Base-by-base conservation (phyloP, 495 filamentous ascomycete genomes). In the Penicilliopsis zonata region DNA sequence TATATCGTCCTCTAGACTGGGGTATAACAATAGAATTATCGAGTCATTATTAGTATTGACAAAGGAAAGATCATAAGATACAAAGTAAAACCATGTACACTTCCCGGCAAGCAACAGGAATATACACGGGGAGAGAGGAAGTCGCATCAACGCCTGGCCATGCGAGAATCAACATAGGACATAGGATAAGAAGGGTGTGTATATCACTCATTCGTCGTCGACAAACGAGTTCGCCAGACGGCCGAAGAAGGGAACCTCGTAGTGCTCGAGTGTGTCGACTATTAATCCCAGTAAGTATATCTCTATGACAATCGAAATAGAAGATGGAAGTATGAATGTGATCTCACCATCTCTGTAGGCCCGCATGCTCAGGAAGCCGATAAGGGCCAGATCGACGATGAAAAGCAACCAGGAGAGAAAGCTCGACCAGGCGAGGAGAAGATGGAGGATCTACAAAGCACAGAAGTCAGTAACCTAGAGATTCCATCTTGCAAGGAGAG, bases 191-290 rank as follows among this genome's bases (percentile, higher is more conserved):
- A n/a, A n/a, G n/a, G n/a, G n/a, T n/a, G n/a, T n/a, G n/a, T n/a
- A n/a, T n/a, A n/a, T n/a, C n/a, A n/a, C 20, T 63, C 41, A 96
- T 63, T 96, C 88, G 52, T 92, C 80, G 57, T 96, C 88, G 36
- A 96, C 67, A 54, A 94, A 86, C 14, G 80, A 80, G 59, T 82
- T 94, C 22, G 88, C 88, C 51, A 94, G 63, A 10, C 41, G 52
- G 16, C 59, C 59, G 10, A 95, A 80, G 52, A 92, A 72, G 3
- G 88, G 88, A n/a, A 94, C 71, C 52, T 95, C 85, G 41, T 77
- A 87, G 61, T 86, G 77, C 50, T 94, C 90, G 26, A 95, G 67
- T 5, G 82, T 94, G 42, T 90, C 86, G 18, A 88, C 76, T 80
- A 35, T 28, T 16, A 13, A 27, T 4, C 14, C 10, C 10, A 12